Base-by-base conservation (phyloP, 1,284 basidiomycete species). In the Puccinia coronata region DNA sequence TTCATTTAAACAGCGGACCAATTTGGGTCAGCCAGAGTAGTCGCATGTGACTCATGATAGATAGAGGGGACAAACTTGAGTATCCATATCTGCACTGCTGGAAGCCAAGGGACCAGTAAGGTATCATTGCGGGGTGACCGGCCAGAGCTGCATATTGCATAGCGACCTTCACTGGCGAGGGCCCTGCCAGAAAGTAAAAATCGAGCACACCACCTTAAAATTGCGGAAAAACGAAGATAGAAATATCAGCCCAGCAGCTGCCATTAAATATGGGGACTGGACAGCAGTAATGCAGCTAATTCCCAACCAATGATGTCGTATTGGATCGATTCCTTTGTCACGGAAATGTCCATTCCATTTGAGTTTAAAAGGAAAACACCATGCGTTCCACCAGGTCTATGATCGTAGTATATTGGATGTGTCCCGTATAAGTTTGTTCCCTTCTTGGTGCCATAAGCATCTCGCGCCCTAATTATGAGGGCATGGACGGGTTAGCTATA, bases 171-270 rank as follows among this genome's bases (percentile, higher is more conserved):
- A 88, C 87, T n/a, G 91, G 90, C 23, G 87, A 88, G 0, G 91
- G 91, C 0, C 92, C 92, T 49, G 90, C 89, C 84, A 92, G 88
- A 85, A 92, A 92, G 87, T 92, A 91, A 71, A 92, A 89, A 84
- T 92, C 90, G 49, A 92, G 86, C 1, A 89, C 89, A 18, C 92
- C 91, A 25, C 91, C 80, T 74, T 57, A 9, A 25, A 16, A 23
- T 18, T 25, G 23, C 31, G 55, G n/a, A 20, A 1, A 59, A 20
- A 39, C 11, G 34, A 43, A 14, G 53, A 43, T 36, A 5, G 11
- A 20, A 23, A 41, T 34, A 23, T 57, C 36, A 74, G 25, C 47
- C 41, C 11, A 57, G 23, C 34, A 59, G 36, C n/a, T n/a, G n/a
- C n/a, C n/a, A n/a, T n/a, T n/a, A n/a, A n/a, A n/a, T n/a, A n/a